Evolutionary conservation across 176 grass and related monocot genomes (phyloP), one percentile per base, ranked within the genome.

Genomic region (Avena atlantica): DNA sequence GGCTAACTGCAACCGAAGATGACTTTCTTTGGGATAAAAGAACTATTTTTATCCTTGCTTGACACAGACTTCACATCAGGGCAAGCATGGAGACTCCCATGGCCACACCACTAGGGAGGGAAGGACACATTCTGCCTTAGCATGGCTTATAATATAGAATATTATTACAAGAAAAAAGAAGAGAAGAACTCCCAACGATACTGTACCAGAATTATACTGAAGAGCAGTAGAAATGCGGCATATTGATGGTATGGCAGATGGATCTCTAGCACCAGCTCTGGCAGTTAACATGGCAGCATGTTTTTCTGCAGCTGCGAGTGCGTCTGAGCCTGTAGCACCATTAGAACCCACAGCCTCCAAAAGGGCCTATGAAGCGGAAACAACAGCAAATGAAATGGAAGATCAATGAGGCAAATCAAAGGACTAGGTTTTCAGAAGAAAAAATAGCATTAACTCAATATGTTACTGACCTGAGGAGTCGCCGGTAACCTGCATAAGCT

Each of bases 241-340:
- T 88, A 98, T 93, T 58, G 94, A 98, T 85, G 94, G 92, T 80
- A 98, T 84, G 47, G 97, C 88, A 85, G 97, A 96, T 86, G 97
- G 97, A 91, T 98, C 92, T 91, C 94, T 93, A n/a, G 97, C 88
- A 80, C 97, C 97, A 88, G 94, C 90, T 86, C 89, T 96, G 62
- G 97, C 92, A 86, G 97, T 93, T 74, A 98, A 79, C 79, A 94
- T 85, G 80, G 90, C 88, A 88, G 97, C 97, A 85, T 87, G 90
- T 76, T 96, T 98, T 83, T 98, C 97, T 74, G 90, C 97, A 90
- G 89, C 87, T 70, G 85, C 90, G 90, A 94, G 65, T 84, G 94
- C 97, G 90, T 98, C 97, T 80, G 90, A 75, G 81, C 97, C 90
- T 60, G 87, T 91, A 45, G 74, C 89, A 90, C 94, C 92, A 55